phyloP scores from a whole-genome alignment of 2,329 filamentous ascomycete genomes.

The Talaromyces rugulosus region DNA sequence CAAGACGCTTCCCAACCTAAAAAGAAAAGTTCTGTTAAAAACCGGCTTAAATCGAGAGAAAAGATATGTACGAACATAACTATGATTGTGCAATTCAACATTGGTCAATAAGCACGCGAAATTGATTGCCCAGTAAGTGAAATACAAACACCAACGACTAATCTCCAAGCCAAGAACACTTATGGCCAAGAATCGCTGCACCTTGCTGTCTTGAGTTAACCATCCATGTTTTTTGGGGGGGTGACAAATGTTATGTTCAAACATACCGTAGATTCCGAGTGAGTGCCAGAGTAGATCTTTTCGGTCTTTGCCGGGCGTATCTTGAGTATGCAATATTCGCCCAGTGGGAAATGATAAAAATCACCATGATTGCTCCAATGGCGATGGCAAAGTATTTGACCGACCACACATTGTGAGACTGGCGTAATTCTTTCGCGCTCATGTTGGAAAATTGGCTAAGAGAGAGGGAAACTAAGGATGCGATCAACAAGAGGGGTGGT shows the following conservation, averaged over 20 bases:
- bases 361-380: constrained; percentile 14
- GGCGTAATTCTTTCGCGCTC: constrained; percentile 1
- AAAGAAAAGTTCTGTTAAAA: not conserved
- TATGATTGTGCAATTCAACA: not conserved
- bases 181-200: not conserved
- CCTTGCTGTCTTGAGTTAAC: not conserved
- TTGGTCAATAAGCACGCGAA: not conserved
- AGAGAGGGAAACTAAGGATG: not conserved
- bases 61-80: not conserved
- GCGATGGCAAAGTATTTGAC: constrained; percentile 16
- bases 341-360: constrained; percentile 14
- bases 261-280: not conserved
- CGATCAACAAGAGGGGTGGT: not conserved
- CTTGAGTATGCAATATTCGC: not conserved
- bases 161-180: not conserved
- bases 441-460: not conserved
- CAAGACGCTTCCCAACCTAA: not conserved
- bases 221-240: not conserved
- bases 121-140: not conserved
- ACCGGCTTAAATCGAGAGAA: not conserved
- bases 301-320: not conserved
- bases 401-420: constrained; percentile 14
- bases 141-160: not conserved
- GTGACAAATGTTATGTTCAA: not conserved
- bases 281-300: not conserved